These are phyloP conservation scores for Ilyonectria robusta DNA, from an alignment of 2,329 filamentous ascomycete genomes.

Conservation along the genomic window DNA sequence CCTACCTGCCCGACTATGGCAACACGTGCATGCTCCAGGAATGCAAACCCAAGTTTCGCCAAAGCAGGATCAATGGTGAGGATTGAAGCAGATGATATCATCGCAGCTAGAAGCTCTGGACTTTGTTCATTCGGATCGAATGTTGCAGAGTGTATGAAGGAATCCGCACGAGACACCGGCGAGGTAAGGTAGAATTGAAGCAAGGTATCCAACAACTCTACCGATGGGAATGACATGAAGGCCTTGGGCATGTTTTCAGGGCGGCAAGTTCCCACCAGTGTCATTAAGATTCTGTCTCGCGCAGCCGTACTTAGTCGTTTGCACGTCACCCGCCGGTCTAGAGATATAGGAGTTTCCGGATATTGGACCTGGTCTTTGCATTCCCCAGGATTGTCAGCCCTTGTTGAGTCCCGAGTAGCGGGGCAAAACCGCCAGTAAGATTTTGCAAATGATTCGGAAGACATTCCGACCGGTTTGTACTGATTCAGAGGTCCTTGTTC, in stretches of 20 bases:
- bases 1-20: conserved; percentile 1
- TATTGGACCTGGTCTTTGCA: too few relatives aligned
- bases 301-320: background rate
- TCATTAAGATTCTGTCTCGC: conserved; percentile 12
- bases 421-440: too few relatives aligned
- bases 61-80: conserved; percentile 6
- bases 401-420: too few relatives aligned
- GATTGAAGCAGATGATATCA: conserved; percentile 7
- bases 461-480: too few relatives aligned
- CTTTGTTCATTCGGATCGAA: conserved; percentile 11
- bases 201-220: conserved; percentile 5
- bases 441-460: too few relatives aligned
- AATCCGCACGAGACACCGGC: conserved; percentile 1
- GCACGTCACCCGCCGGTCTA: too few relatives aligned
- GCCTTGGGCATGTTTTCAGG: conserved; percentile 6
- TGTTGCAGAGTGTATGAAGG: conserved; percentile 10
- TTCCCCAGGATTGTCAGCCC: too few relatives aligned
- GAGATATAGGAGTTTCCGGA: too few relatives aligned
- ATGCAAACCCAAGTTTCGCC: conserved; percentile 1
- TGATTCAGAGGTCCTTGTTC: too few relatives aligned
- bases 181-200: conserved; percentile 16
- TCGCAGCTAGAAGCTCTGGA: conserved; percentile 13
- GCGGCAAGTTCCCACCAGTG: background rate
- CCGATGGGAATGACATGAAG: conserved; percentile 13
- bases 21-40: background rate